Percentiles rank a stretch among this genome's conserved stretches.
These are phyloP conservation scores for Solanum okadae DNA, from an alignment of 257 asterid genomes.

Conservation along the genomic window DNA sequence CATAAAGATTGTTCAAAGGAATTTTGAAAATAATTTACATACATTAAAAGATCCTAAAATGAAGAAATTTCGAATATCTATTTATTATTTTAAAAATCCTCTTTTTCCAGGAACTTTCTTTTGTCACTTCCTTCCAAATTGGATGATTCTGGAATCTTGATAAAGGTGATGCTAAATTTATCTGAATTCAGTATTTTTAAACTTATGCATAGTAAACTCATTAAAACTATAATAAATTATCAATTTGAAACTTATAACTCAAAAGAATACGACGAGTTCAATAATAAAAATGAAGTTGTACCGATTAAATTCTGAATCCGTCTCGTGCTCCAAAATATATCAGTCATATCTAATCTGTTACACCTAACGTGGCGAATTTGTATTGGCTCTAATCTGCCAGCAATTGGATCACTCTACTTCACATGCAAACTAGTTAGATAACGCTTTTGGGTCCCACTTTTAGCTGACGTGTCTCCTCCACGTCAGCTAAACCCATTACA, in stretches of 20 bases:
- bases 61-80: background rate
- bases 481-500: slow-evolving; percentile 5
- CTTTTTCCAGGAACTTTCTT: background rate
- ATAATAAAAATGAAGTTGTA: background rate
- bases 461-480: background rate
- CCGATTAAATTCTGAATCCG: background rate
- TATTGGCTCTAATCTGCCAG: slow-evolving; percentile 14
- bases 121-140: background rate
- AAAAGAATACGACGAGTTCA: background rate
- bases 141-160: background rate
- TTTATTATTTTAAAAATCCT: background rate
- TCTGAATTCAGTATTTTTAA: background rate
- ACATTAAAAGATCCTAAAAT: background rate
- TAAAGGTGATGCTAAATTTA: background rate
- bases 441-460: slow-evolving; percentile 7
- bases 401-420: slow-evolving; percentile 30
- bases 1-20: background rate
- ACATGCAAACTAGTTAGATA: slow-evolving; percentile 22
- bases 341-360: background rate
- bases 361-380: slow-evolving; percentile 18
- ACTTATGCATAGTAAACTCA: background rate
- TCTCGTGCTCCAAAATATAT: no score
- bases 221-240: background rate
- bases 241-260: background rate
- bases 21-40: background rate